Evolutionary conservation across 2,329 filamentous ascomycete species (phyloP), one percentile per base, ranked within the genome.

Genomic region (Rhytidhysteron rufulum): DNA sequence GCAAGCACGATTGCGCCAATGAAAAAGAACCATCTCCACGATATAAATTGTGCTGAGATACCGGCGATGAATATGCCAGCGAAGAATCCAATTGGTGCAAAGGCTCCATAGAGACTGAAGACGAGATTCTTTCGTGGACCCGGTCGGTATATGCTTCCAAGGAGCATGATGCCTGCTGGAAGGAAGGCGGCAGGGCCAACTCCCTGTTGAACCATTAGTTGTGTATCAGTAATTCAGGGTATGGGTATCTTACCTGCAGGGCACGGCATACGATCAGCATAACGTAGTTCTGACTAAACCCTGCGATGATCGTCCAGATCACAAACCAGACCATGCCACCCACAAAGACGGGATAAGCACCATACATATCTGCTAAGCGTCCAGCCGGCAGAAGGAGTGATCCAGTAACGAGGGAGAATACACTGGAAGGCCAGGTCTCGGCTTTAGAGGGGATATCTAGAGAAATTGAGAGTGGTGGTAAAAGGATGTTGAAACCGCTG

Each of bases 11-110:
- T 71, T 1, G 75, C 70, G 1, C 82, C 82, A 38, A 86, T 74
- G 67, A 75, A 86, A 57, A 86, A 86, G 57, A 82, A 86, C 78
- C 79, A 85, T 4, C 74, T 60, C 81, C 82, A 86, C 0, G 59
- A 66, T 1, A 78, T 62, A 41, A 74, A 77, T 43, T 76, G 62
- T 3, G 67, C 76, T 3, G 76, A 68, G 1, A 85, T 39, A 1
- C 82, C 83, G 0, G 80, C 81, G 37, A 84, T 71, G 53, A 85
- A 78, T 43, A 86, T 82, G 4, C 83, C 83, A 18, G 70, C 47
- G 44, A 76, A 81, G 61, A 82, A 81, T 0, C 78, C 78, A 4
- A 78, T 43, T 3, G 72, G 70, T 1, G 74, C 75, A 46, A 71
- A 70, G 4, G 76, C 74, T 11, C 78, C 79, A 57, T 67, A 68